Evolutionary conservation across 164 flowering plant species (phyloP), one percentile per base, ranked within the genome.

Genomic region (Stephania cephalantha): DNA sequence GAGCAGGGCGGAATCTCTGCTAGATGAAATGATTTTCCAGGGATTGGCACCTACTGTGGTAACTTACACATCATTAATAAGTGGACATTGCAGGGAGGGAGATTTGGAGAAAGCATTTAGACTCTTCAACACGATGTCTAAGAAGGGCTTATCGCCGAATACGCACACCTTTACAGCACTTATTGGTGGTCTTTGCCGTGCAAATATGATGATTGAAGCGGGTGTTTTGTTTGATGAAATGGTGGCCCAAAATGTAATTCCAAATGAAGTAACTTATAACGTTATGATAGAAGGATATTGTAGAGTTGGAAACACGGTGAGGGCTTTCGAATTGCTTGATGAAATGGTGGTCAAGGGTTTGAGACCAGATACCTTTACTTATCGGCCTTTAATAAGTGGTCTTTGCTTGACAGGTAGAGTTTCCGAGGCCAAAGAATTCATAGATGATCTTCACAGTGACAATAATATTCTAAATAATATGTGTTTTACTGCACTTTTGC

Each of bases 261-360:
- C 92, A 4, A 93, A 86, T 81, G 93, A 88, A 82, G 89, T 91
- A 22, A 91, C 98, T 7, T 95, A 93, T 70, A 95, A 95, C 86
- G 90, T 93, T 15, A 68, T 95, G 83, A 91, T 95, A 71, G 93
- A 93, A 74, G 99, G 98, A n/a, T 66, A 85, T 74, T 93, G 94
- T 69, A 83, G 74, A 84, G 84, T 76, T 67, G 97, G 96, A 17
- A 83, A 88, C 83, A 85, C 80, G 1, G 80, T 65, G n/a, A 90
- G 78, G 77, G 99, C 92, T 18, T 93, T 95, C 79, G 85, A 87
- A 69, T 81, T 95, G 78, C 82, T 85, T 67, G 83, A 87, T 52
- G 95, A 93, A 81, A 95, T 95, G 99, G 74, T 83, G 42, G 74
- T 79, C 69, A 91, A 86, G 81, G 94, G 90, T 66, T 86, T 89